Evolutionary conservation across 2,329 filamentous ascomycete genomes (phyloP).

Genomic region (Fusarium incarnatum): DNA sequence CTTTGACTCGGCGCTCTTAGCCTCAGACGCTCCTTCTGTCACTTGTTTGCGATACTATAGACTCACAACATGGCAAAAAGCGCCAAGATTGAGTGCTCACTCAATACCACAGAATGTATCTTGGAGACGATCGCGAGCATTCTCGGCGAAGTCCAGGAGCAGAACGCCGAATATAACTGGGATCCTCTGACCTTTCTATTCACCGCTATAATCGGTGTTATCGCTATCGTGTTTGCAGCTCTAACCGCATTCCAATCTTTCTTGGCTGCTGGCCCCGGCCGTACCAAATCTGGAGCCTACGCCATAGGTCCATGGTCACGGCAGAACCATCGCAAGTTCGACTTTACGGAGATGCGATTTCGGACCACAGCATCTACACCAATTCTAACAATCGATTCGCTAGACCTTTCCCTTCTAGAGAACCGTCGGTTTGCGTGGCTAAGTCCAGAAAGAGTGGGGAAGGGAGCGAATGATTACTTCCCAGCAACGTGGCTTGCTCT

Average conservation of each 20-base stretch:
- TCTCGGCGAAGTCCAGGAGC: neutral
- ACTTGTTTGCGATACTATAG: too few species aligned
- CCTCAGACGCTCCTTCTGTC: too few species aligned
- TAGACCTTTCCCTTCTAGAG: too few species aligned
- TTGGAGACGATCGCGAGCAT: neutral
- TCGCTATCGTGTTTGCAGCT: rapidly evolving
- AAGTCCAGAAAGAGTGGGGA: too few species aligned
- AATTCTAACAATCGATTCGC: too few species aligned
- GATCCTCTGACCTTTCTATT: neutral
- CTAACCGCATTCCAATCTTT: neutral
- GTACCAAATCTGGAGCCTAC: neutral
- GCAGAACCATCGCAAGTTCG: rapidly evolving
- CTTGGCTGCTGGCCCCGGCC: neutral
- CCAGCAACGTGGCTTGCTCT: neutral
- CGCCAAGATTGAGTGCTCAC: neutral
- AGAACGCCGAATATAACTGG: neutral
- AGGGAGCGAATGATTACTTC: neutral
- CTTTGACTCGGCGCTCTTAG: too few species aligned
- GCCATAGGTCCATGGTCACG: neutral
- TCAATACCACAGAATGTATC: neutral
- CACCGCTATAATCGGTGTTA: neutral
- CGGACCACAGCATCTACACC: rapidly evolving
- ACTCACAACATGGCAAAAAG: too few species aligned
- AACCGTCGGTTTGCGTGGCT: too few species aligned
- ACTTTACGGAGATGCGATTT: neutral